A percentile compares a stretch with the other conserved stretches of the same genome.
Conservation (phyloP, 1,284 basidiomycete species). For the Ganoderma meredithae region DNA sequence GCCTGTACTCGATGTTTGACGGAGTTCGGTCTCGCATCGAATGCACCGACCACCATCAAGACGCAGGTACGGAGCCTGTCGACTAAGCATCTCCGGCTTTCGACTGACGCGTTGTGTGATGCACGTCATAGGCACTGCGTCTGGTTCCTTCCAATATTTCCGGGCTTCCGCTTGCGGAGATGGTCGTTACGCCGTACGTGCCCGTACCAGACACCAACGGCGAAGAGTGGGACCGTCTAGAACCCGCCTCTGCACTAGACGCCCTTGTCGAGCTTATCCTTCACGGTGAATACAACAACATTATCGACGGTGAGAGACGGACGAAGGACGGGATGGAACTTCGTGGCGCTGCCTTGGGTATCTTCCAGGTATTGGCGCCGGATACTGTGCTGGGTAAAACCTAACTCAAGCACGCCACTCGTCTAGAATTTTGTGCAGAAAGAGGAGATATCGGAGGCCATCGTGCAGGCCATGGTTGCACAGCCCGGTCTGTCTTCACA, state of each 20-base stretch:
- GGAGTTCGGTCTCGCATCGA: conserved; percentile 90
- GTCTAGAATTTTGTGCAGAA: conserved; percentile 75
- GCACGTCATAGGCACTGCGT: conserved; percentile 60
- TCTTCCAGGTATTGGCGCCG: conserved; percentile 69
- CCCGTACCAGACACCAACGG: conserved; percentile 85
- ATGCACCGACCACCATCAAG: conserved; percentile 89
- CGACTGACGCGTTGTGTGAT: background rate
- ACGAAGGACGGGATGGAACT: conserved; percentile 69
- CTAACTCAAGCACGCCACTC: background rate
- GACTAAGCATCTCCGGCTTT: too few relatives aligned
- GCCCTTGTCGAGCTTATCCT: conserved; percentile 75
- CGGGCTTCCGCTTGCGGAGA: conserved; percentile 63
- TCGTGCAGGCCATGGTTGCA: conserved; percentile 73
- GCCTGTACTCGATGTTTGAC: conserved; percentile 85
- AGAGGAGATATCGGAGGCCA: conserved; percentile 70
- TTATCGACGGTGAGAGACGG: conserved; percentile 58
- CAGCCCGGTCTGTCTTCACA: conserved; percentile 48
- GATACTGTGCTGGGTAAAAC: background rate
- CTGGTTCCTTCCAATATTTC: conserved; percentile 68
- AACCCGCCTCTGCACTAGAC: conserved; percentile 79
- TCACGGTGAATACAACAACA: conserved; percentile 80
- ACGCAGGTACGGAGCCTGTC: conserved; percentile 63
- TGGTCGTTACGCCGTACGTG: conserved; percentile 77
- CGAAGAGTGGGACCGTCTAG: conserved; percentile 88
- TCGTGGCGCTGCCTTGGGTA: conserved; percentile 66